Evolutionary conservation across 148 eudicot species (phyloP).

Genomic region (Rhododendron henanense): DNA sequence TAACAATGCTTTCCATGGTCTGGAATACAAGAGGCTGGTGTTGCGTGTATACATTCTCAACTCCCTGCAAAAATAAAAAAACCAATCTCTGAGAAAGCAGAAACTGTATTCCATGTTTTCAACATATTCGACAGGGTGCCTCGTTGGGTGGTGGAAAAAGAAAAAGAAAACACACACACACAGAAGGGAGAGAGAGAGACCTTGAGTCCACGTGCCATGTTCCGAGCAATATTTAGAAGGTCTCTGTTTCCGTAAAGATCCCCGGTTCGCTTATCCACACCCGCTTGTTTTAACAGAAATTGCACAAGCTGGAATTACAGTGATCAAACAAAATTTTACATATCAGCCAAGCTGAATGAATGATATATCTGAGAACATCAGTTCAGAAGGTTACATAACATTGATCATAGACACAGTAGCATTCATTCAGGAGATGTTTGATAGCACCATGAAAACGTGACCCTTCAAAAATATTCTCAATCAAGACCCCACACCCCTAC

Average conservation of each 20-base stretch:
- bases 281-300: conserved; percentile 94
- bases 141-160: neutral
- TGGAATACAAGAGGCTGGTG: conserved; percentile 92
- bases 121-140: neutral
- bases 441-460: neutral
- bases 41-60: conserved; percentile 97
- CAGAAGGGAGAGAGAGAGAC: conserved; percentile 23
- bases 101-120: neutral
- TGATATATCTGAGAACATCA: neutral
- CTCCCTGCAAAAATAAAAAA: conserved; percentile 55
- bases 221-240: conserved; percentile 84
- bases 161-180: neutral
- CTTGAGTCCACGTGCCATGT: conserved; percentile 98
- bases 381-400: neutral
- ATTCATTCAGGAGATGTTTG: neutral
- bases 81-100: conserved; percentile 16
- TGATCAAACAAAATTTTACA: neutral
- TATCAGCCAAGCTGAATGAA: neutral
- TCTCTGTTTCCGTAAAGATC: conserved; percentile 93
- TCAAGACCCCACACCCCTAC: neutral
- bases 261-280: conserved; percentile 87
- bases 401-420: neutral
- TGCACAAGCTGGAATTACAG: conserved; percentile 74
- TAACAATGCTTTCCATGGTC: conserved; percentile 83
- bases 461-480: neutral